Conservation (phyloP, 805 yeast genomes). For the Saccharomycopsis oosterbeekiorum region DNA sequence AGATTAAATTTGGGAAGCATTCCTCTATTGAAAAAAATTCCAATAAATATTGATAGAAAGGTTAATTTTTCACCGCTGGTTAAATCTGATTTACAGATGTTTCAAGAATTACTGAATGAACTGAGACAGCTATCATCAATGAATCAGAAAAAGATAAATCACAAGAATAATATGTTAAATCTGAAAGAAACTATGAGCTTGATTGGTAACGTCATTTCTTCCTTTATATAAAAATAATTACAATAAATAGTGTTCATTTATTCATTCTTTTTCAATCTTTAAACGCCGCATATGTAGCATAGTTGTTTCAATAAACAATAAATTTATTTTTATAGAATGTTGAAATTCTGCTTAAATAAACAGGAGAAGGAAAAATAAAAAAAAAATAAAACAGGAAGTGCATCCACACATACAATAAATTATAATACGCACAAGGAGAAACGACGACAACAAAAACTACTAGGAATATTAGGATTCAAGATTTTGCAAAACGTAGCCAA, state of each 20-base stretch:
- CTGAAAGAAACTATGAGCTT: not conserved
- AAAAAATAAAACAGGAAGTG: too few species aligned
- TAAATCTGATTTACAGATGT: not conserved
- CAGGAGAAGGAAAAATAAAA: too few species aligned
- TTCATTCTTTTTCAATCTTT: not conserved
- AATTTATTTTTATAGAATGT: not conserved
- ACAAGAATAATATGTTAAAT: not conserved
- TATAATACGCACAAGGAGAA: too few species aligned
- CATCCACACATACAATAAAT: too few species aligned
- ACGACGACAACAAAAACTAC: too few species aligned
- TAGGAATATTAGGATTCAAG: too few species aligned
- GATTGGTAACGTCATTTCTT: not conserved
- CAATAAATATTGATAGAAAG: not conserved
- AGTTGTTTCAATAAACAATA: not conserved
- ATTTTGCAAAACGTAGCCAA: too few species aligned
- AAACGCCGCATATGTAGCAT: not conserved
- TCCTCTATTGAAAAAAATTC: slow-evolving; percentile 11
- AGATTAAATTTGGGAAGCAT: slow-evolving; percentile 6
- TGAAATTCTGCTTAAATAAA: too few species aligned
- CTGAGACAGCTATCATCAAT: not conserved
- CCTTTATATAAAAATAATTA: not conserved
- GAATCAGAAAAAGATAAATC: not conserved
- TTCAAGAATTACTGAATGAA: not conserved
- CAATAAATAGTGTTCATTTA: not conserved
- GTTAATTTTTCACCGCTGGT: slow-evolving; percentile 4